phyloP scores from a whole-genome alignment of 345 rosid genomes.

The Eucalyptus tenuipes region DNA sequence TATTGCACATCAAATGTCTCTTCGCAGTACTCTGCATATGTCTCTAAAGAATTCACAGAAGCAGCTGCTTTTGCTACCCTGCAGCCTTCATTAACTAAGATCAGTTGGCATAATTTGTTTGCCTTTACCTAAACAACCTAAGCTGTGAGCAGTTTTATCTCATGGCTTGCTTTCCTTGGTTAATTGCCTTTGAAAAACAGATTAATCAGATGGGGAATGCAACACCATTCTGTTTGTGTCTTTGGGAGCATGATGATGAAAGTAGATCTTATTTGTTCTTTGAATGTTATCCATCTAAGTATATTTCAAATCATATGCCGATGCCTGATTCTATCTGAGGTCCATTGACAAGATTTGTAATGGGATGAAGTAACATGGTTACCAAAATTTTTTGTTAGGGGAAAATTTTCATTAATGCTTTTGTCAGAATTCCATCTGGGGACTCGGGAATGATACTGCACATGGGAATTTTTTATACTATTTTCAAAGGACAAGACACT shows the following conservation, averaged over 20 bases:
- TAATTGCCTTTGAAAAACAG: neutral
- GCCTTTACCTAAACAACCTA: neutral
- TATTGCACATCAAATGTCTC: neutral
- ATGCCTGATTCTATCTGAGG: neutral
- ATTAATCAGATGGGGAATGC: neutral
- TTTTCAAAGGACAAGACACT: neutral
- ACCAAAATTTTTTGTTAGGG: neutral
- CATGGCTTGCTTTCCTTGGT: neutral
- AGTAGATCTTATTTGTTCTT: neutral
- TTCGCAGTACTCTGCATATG: neutral
- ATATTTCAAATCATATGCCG: neutral
- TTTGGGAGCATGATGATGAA: neutral
- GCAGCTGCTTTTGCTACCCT: neutral
- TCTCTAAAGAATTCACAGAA: neutral
- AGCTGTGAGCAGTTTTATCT: neutral
- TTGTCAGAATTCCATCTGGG: neutral
- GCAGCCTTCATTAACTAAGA: neutral
- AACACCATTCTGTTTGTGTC: neutral
- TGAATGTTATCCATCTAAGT: neutral
- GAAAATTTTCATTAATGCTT: neutral
- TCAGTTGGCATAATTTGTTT: neutral
- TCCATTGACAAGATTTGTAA: neutral
- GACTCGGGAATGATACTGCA: neutral
- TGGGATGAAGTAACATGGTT: neutral
- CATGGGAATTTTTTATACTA: neutral